Percentiles rank a stretch among this genome's conserved stretches.
Conservation (phyloP, 768 basidiomycete genomes). For the Flagelloscypha sp. region DNA sequence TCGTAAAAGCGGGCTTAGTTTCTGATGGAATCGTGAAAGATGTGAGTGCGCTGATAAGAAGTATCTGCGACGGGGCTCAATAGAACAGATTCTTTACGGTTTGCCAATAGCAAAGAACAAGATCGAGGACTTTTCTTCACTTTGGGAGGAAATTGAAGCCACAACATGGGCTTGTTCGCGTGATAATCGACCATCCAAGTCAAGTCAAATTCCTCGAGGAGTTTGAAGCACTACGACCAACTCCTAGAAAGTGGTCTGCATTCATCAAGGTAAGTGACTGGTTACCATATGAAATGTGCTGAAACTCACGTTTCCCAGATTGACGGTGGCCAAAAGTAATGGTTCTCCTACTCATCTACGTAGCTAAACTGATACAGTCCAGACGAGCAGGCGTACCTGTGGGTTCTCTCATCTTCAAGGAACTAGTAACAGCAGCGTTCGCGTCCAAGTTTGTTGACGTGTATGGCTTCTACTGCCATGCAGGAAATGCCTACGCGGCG, state of each 20-base stretch:
- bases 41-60: conserved; percentile 34
- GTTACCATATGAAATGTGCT: no score
- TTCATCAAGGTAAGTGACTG: no score
- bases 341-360: background rate
- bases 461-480: conserved; percentile 82
- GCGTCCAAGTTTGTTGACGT: conserved; percentile 49
- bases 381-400: conserved; percentile 71
- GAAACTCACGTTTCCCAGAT: no score
- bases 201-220: conserved; percentile 60
- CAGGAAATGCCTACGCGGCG: conserved; percentile 71
- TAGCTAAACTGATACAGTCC: conserved; percentile 4
- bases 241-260: conserved; percentile 52
- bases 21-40: conserved; percentile 70
- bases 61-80: no score
- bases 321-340: conserved; percentile 71
- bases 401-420: conserved; percentile 43
- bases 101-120: conserved; percentile 67
- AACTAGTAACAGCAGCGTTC: conserved; percentile 45
- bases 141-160: conserved; percentile 49
- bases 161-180: conserved; percentile 51
- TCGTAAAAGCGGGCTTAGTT: conserved; percentile 59
- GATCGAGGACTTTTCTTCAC: conserved; percentile 54
- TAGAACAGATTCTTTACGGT: conserved; percentile 74
- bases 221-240: conserved; percentile 38
- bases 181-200: conserved; percentile 70